Percentiles rank a stretch among this genome's conserved stretches.
Evolutionary conservation across 2,329 filamentous ascomycete genomes (phyloP).

Genomic region (Arthrobotrys iridis): DNA sequence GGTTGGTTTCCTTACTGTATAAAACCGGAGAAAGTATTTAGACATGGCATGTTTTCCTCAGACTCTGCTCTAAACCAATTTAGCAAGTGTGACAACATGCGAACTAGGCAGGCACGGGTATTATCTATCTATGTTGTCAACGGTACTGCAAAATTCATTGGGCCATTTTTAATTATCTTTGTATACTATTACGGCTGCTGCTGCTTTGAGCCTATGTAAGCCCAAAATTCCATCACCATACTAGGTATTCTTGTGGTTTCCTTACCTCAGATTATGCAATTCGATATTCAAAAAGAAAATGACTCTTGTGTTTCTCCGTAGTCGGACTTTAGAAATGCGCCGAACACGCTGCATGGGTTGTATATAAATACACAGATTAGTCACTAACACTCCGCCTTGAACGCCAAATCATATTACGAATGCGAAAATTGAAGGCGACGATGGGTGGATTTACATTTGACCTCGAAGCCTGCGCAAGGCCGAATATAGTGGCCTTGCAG

Average conservation of each 20-base stretch:
- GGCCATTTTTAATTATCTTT: neutral
- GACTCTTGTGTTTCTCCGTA: constrained; percentile 12
- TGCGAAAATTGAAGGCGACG: too few relatives aligned
- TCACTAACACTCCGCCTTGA: neutral
- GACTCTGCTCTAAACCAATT: neutral
- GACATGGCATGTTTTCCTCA: neutral
- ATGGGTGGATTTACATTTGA: constrained; percentile 68
- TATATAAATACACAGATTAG: neutral
- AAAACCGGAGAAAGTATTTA: constrained; percentile 1
- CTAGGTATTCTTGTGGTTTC: neutral
- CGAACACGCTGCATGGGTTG: constrained; percentile 25
- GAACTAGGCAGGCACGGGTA: neutral
- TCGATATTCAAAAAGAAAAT: neutral
- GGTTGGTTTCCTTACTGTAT: neutral
- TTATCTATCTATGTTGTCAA: neutral
- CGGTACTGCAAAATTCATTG: neutral
- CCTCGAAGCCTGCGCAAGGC: constrained; percentile 76
- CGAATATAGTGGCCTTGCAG: constrained; percentile 79
- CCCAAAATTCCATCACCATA: too few relatives aligned
- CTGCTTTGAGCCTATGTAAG: neutral
- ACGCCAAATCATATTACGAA: neutral
- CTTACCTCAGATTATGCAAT: neutral
- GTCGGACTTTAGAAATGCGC: constrained; percentile 14
- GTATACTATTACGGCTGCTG: neutral
- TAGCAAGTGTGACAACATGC: neutral